These are phyloP conservation scores for Achaetomiella virescens DNA, from an alignment of 495 filamentous ascomycete species.

Conservation along the genomic window DNA sequence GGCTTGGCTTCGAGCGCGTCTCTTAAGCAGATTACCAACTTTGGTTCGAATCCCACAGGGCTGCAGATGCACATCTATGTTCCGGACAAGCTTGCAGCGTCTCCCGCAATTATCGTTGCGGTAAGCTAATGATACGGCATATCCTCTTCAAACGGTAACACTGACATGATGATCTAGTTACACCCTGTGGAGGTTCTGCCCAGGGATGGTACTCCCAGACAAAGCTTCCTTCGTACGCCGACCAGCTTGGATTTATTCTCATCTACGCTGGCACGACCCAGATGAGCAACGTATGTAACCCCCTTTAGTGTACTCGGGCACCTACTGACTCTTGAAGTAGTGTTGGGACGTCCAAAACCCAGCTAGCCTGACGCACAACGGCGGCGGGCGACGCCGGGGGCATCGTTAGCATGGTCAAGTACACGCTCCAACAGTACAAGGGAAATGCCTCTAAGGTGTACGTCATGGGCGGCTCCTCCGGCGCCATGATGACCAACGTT, in stretches of 20 bases:
- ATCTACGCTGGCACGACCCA: constrained; percentile 47
- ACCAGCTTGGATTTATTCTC: constrained; percentile 47
- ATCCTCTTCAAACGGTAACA: neutral
- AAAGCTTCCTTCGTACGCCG: constrained; percentile 35
- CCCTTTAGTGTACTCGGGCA: too few relatives aligned
- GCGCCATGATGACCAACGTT: constrained; percentile 57
- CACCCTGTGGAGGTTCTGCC: constrained; percentile 36
- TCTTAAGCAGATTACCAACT: constrained; percentile 32
- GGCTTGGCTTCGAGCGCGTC: constrained; percentile 22
- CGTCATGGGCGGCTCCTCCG: constrained; percentile 48
- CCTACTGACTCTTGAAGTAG: neutral
- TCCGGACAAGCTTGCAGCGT: constrained; percentile 33
- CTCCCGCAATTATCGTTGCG: constrained; percentile 31
- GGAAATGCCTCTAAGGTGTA: constrained; percentile 44
- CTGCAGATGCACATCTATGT: constrained; percentile 40
- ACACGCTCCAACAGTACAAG: constrained; percentile 42
- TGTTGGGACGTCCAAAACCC: constrained; percentile 52
- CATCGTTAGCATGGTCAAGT: constrained; percentile 53
- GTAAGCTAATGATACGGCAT: constrained; percentile 11
- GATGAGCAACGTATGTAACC: constrained; percentile 29
- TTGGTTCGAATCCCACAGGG: constrained; percentile 32
- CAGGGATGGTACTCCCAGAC: constrained; percentile 31
- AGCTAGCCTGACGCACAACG: constrained; percentile 43
- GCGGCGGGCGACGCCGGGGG: constrained; percentile 46
- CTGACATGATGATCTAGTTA: constrained; percentile 19